These are phyloP conservation scores for Triticum dicoccoides DNA, from an alignment of 176 grass and related monocot genomes.

Conservation along the genomic window DNA sequence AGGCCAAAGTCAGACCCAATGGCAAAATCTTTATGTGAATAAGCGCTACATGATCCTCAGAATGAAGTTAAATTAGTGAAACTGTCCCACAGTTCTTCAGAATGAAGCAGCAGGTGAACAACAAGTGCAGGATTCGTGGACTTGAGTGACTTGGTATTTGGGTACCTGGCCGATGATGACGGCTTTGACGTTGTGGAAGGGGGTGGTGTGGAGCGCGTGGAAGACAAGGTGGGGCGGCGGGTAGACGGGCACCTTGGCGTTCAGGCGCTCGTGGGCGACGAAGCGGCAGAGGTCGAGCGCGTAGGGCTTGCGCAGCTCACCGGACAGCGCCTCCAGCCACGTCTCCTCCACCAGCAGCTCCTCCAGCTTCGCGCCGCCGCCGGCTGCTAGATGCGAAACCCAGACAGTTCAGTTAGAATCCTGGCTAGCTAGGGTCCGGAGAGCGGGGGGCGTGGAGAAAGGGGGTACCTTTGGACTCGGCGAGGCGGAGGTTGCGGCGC, in stretches of 20 bases:
- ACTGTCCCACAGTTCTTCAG: too few relatives aligned
- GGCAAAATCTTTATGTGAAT: too few relatives aligned
- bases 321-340: constrained; percentile 58
- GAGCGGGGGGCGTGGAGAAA: background rate
- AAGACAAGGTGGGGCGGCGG: constrained; percentile 77
- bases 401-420: constrained; percentile 14
- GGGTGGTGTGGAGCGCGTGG: constrained; percentile 82
- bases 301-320: constrained; percentile 80
- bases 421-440: background rate
- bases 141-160: background rate
- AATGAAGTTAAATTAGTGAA: too few relatives aligned
- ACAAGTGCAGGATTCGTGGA: background rate
- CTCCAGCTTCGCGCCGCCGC: constrained; percentile 57
- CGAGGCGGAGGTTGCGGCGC: constrained; percentile 60
- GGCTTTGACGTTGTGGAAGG: constrained; percentile 77
- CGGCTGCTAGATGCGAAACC: background rate
- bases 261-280: constrained; percentile 51
- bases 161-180: constrained; percentile 95
- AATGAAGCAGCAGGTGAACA: background rate
- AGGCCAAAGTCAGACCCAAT: background rate
- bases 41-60: background rate
- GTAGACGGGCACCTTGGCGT: constrained; percentile 61
- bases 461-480: constrained; percentile 71
- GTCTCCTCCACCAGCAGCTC: constrained; percentile 85
- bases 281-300: constrained; percentile 80